A percentile compares a stretch with the other conserved stretches of the same genome.
phyloP scores from a whole-genome alignment of 208 protist species.

The Leishmania aethiopica region DNA sequence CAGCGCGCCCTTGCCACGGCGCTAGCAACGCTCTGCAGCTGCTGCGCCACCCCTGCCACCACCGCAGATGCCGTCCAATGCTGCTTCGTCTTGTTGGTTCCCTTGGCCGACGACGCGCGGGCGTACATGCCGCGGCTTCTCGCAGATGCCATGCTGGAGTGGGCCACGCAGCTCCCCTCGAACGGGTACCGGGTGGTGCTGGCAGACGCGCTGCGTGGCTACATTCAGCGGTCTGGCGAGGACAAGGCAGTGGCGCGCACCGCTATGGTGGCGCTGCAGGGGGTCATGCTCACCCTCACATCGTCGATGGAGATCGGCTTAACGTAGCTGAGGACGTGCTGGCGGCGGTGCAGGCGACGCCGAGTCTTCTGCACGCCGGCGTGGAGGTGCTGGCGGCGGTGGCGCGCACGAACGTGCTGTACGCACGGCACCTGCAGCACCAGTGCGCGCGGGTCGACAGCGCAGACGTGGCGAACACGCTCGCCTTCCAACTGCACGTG shows the following conservation, averaged over 20 bases:
- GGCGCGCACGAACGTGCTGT: constrained; percentile 36
- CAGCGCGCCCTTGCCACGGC: constrained; percentile 51
- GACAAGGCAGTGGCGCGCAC: constrained; percentile 52
- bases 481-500: constrained; percentile 28
- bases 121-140: constrained; percentile 68
- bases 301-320: constrained; percentile 50
- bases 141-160: constrained; percentile 48
- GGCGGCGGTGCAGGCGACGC: constrained; percentile 34
- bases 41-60: constrained; percentile 33
- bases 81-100: constrained; percentile 63
- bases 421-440: constrained; percentile 38
- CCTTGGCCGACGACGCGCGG: constrained; percentile 40
- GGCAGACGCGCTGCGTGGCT: constrained; percentile 43
- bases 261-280: constrained; percentile 48
- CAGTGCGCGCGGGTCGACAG: constrained; percentile 25
- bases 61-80: constrained; percentile 55
- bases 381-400: constrained; percentile 42
- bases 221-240: constrained; percentile 42
- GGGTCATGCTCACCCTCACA: constrained; percentile 49
- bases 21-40: constrained; percentile 47
- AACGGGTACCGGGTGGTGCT: constrained; percentile 57
- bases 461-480: constrained; percentile 26
- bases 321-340: constrained; percentile 50
- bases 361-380: constrained; percentile 36
- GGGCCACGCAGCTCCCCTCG: constrained; percentile 51